Evolutionary conservation across 148 eudicot species (phyloP), one percentile per base, ranked within the genome.

Genomic region (Nepenthes mirabilis): DNA sequence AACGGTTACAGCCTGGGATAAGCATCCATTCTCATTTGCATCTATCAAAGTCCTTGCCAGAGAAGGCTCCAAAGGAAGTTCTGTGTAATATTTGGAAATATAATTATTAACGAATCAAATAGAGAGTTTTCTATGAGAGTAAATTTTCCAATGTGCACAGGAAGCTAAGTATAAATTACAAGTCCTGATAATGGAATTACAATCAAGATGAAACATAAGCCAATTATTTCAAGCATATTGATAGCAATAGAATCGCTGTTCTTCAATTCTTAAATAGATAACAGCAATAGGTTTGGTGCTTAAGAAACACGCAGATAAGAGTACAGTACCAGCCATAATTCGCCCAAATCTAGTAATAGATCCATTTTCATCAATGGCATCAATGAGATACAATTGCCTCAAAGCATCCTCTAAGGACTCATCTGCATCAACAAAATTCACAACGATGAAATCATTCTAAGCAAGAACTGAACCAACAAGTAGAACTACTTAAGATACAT

Each of bases 51-150:
- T 94, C 82, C 99, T 84, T 3, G 99, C 82, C 37, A 94, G 82
- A 55, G 97, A 94, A 56, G 99, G 99, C 65, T 94, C 99, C 85
- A 94, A 65, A 3, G 99, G 97, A 62, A 94, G 89, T 67, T 89
- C 98, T 87, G 85, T 62, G 74, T 2, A 47, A 60, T 64, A 37
- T 34, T 49, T n/a, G 34, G 12, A 52, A 13, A 50, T 40, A 69
- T 36, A 11, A 3, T 58, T 70, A 47, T 43, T 14, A 11, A 43
- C 2, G 5, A 52, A 62, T 6, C 6, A 49, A 11, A 34, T 61
- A 35, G 36, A 4, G 3, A 35, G 43, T 34, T 60, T 52, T 52
- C 55, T 2, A 52, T 52, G 32, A 6, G 55, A 13, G 55, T 7
- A 52, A 3, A 2, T 6, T 23, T 2, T 13, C 5, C 14, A 13